Base-by-base conservation (phyloP, 495 filamentous ascomycete genomes). In the Friedmanniomyces simplex region DNA sequence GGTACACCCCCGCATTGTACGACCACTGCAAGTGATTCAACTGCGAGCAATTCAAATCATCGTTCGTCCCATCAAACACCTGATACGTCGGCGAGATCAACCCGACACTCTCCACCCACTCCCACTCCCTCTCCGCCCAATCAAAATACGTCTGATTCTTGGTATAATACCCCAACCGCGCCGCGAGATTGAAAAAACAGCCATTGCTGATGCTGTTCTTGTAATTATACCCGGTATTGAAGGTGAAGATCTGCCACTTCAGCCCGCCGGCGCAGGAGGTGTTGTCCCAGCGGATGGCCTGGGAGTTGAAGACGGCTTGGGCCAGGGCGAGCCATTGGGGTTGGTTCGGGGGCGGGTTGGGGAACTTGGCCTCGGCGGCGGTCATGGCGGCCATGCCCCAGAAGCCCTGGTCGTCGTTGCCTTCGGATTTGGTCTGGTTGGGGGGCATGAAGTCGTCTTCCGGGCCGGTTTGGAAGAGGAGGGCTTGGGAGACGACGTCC, bases 181-280 rank as follows among this genome's bases (percentile, higher is more conserved):
- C 77, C 12, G 84, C 82, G 18, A 94, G 71, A 67, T 90, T 88
- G 73, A 91, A 91, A 63, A 94, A 82, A 59, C 81, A 82, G 10
- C 86, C 87, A 69, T 89, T 89, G 36, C 86, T 84, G 53, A 90
- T 85, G 28, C 80, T 77, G 72, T 91, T 91, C 68, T 90, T 89
- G 71, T 85, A 89, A 60, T 80, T 78, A 69, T 86, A 94, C 11
- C 90, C 90, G 50, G 47, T 81, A 73, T 91, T 89, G 72, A 88
- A 91, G 11, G 79, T 74, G 71, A 82, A 89, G 59, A 93, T 86
- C 72, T 95, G 89, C 90, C 90, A 96, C 57, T 83, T 78, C 52
- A 95, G 71, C 1, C 90, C 90, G 43, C 90, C 90, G 43, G 77
- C 76, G 68, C 90, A 96, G 1, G 74, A 79, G 0, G 62, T 60